Evolutionary conservation across 2,329 filamentous ascomycete genomes (phyloP).

Genomic region (Trichoderma afroharzianum): DNA sequence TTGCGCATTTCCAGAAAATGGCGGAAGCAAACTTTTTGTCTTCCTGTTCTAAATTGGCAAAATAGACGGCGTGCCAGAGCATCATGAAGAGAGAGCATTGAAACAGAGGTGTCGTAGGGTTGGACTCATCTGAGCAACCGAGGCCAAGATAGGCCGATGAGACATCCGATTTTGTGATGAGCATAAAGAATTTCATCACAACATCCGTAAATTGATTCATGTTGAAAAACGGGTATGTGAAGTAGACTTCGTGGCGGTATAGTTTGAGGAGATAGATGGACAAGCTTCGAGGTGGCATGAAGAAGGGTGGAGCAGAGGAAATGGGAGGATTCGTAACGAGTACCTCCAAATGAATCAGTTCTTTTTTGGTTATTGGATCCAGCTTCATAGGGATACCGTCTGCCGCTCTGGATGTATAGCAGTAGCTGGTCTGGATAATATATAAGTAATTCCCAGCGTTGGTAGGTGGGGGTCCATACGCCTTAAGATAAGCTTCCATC

Average conservation of each 20-base stretch:
- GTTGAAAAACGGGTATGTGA: constrained; percentile 44
- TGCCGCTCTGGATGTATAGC: neutral
- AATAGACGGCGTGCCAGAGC: constrained; percentile 40
- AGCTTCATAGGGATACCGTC: neutral
- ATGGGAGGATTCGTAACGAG: neutral
- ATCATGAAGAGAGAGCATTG: constrained; percentile 41
- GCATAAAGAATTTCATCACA: constrained; percentile 38
- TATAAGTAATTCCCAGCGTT: neutral
- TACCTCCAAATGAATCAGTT: neutral
- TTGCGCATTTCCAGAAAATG: constrained; percentile 34
- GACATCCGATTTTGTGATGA: constrained; percentile 2
- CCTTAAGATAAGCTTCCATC: neutral
- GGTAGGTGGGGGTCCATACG: neutral
- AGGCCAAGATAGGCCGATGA: constrained; percentile 29
- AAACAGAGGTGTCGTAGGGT: constrained; percentile 36
- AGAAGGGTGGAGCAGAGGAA: neutral
- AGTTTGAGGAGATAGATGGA: constrained; percentile 39
- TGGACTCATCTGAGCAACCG: constrained; percentile 25
- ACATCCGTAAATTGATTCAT: constrained; percentile 37
- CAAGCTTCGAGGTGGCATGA: constrained; percentile 37
- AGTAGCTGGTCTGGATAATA: neutral
- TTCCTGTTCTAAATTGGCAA: constrained; percentile 30
- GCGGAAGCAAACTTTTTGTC: constrained; percentile 23
- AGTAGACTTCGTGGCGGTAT: constrained; percentile 39
- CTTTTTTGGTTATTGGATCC: neutral